These are phyloP conservation scores for Phoma herbarum DNA, from an alignment of 2,329 filamentous ascomycete species.

Conservation along the genomic window DNA sequence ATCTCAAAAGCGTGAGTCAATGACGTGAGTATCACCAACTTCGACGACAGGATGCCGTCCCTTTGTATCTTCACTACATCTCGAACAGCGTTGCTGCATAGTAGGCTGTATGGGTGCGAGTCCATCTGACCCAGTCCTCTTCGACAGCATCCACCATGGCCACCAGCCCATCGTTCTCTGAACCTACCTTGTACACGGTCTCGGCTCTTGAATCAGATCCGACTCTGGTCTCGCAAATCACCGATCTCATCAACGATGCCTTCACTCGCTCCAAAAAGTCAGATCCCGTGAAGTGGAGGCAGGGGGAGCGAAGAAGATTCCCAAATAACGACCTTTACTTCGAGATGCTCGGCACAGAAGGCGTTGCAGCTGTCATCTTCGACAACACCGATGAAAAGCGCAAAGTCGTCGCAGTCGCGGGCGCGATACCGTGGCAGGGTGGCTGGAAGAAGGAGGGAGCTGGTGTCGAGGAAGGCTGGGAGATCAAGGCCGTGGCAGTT, in stretches of 20 bases:
- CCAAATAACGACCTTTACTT: slow-evolving; percentile 22
- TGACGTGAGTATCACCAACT: slow-evolving; percentile 3
- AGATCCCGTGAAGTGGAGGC: slow-evolving; percentile 28
- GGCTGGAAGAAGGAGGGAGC: slow-evolving; percentile 32
- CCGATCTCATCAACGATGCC: slow-evolving; percentile 30
- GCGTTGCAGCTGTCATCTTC: slow-evolving; percentile 29
- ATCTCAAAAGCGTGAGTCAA: slow-evolving; percentile 12
- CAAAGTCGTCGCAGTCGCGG: slow-evolving; percentile 36
- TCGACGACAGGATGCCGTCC: background rate
- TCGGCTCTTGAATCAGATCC: slow-evolving; percentile 20
- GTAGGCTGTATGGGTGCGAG: background rate
- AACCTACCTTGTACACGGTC: slow-evolving; percentile 24
- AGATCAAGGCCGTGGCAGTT: slow-evolving; percentile 40
- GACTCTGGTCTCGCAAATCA: slow-evolving; percentile 24
- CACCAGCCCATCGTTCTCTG: slow-evolving; percentile 13
- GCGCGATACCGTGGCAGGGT: slow-evolving; percentile 36
- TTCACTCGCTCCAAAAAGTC: slow-evolving; percentile 28
- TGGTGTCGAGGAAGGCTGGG: slow-evolving; percentile 34
- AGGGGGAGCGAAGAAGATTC: slow-evolving; percentile 23
- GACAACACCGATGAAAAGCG: slow-evolving; percentile 14
- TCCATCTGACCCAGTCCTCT: background rate
- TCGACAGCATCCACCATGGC: slow-evolving; percentile 17
- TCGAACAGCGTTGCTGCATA: background rate
- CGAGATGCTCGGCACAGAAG: slow-evolving; percentile 23
- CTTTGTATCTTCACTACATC: background rate